Evolutionary conservation across 2,329 filamentous ascomycete species (phyloP).

Genomic region (Nannizzia gypsea): DNA sequence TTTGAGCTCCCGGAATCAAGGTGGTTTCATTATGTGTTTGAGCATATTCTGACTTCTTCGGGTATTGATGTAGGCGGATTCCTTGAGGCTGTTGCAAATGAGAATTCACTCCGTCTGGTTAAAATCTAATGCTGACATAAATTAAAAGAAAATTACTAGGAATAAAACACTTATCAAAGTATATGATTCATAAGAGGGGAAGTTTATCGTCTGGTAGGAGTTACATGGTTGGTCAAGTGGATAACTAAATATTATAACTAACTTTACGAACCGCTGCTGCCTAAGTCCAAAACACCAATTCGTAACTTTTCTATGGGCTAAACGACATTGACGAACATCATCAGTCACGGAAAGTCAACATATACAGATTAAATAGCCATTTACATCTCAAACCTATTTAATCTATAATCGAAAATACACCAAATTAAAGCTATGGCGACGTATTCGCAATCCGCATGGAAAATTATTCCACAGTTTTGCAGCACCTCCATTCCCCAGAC

Average conservation of each 20-base stretch:
- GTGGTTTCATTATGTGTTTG: constrained; percentile 12
- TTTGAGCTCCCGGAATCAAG: constrained; percentile 6
- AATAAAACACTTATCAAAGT: background rate
- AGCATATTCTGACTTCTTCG: background rate
- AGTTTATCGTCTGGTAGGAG: no score
- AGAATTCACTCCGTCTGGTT: background rate
- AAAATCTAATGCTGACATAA: background rate
- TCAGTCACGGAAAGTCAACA: background rate
- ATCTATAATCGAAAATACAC: background rate
- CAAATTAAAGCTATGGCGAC: background rate
- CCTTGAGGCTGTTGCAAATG: constrained; percentile 2
- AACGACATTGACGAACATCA: background rate
- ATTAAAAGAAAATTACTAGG: background rate
- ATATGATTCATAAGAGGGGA: no score
- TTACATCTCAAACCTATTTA: background rate
- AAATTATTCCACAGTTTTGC: constrained; percentile 16
- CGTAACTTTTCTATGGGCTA: no score
- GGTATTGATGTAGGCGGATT: constrained; percentile 4
- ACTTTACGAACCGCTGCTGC: background rate
- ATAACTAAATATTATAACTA: no score
- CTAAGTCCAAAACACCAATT: background rate
- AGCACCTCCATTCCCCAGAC: constrained; percentile 13
- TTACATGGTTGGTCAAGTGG: no score
- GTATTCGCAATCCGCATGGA: constrained; percentile 13
- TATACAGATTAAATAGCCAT: background rate